Evolutionary conservation across 177 flowering plant genomes (phyloP).

Genomic region (Tripterygium wilfordii): DNA sequence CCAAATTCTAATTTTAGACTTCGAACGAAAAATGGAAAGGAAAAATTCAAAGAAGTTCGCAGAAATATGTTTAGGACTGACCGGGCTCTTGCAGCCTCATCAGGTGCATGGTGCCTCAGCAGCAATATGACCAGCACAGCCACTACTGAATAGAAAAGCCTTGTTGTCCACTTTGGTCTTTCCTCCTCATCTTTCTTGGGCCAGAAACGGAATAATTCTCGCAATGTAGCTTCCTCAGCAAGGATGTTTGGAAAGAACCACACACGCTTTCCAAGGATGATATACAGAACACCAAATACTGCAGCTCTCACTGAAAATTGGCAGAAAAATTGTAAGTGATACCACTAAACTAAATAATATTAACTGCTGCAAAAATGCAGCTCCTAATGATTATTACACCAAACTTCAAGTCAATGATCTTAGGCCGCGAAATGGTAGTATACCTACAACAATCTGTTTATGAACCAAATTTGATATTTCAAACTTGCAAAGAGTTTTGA

Average conservation of each 20-base stretch:
- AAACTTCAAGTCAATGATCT: no score
- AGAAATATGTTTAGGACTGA: constrained; percentile 20
- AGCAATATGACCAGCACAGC: constrained; percentile 62
- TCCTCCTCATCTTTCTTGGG: constrained; percentile 96
- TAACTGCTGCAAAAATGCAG: not conserved
- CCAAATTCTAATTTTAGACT: not conserved
- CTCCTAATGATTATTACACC: no score
- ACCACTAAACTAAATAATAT: not conserved
- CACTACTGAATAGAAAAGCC: constrained; percentile 68
- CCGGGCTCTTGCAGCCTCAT: constrained; percentile 99
- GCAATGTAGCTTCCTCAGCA: constrained; percentile 93
- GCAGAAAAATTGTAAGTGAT: not conserved
- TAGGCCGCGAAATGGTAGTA: no score
- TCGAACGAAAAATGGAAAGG: not conserved
- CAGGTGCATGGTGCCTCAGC: constrained; percentile 94
- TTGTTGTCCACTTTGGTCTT: constrained; percentile 88
- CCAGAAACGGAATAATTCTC: constrained; percentile 92
- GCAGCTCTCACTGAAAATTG: constrained; percentile 64
- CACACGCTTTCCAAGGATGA: constrained; percentile 76
- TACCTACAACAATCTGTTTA: no score
- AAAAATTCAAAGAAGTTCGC: no score
- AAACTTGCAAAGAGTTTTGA: no score
- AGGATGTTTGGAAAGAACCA: constrained; percentile 98
- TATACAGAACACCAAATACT: constrained; percentile 71
- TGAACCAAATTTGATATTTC: no score